phyloP scores from a whole-genome alignment of 2,329 filamentous ascomycete genomes.

The Byssoonygena ceratinophila region DNA sequence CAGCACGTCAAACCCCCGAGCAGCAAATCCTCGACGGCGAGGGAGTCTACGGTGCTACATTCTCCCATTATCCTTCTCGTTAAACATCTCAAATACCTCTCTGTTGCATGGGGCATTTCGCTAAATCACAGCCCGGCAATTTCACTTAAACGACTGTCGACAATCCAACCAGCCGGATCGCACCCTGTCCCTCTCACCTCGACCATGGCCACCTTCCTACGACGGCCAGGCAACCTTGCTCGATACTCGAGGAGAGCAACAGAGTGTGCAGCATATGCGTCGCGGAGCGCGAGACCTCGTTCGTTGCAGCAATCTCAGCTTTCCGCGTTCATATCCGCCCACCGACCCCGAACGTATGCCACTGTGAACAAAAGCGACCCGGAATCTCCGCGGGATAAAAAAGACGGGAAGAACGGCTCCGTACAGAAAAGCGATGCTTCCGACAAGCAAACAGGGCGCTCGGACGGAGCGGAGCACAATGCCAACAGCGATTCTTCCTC shows the following conservation, averaged over 20 bases:
- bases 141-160: slow-evolving; percentile 1
- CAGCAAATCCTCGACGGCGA: slow-evolving; percentile 9
- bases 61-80: not conserved
- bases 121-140: not conserved
- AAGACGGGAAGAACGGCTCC: slow-evolving; percentile 36
- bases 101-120: slow-evolving; percentile 8
- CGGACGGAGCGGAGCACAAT: slow-evolving; percentile 1
- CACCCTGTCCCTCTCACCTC: slow-evolving; percentile 25
- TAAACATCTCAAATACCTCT: not conserved
- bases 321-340: slow-evolving; percentile 29
- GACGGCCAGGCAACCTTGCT: slow-evolving; percentile 56
- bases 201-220: slow-evolving; percentile 57
- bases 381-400: slow-evolving; percentile 33
- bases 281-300: slow-evolving; percentile 37
- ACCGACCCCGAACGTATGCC: slow-evolving; percentile 33
- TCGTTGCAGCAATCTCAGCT: slow-evolving; percentile 29
- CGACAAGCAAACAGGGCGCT: not conserved
- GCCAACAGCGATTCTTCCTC: not conserved
- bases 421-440: slow-evolving; percentile 32
- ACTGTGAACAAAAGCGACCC: slow-evolving; percentile 38
- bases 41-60: not conserved
- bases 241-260: slow-evolving; percentile 50
- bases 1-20: not conserved
- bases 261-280: slow-evolving; percentile 41
- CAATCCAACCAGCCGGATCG: slow-evolving; percentile 6